A percentile compares a stretch with the other conserved stretches of the same genome.
Conservation (phyloP, 1,284 basidiomycete species). For the Malassezia obtusa region DNA sequence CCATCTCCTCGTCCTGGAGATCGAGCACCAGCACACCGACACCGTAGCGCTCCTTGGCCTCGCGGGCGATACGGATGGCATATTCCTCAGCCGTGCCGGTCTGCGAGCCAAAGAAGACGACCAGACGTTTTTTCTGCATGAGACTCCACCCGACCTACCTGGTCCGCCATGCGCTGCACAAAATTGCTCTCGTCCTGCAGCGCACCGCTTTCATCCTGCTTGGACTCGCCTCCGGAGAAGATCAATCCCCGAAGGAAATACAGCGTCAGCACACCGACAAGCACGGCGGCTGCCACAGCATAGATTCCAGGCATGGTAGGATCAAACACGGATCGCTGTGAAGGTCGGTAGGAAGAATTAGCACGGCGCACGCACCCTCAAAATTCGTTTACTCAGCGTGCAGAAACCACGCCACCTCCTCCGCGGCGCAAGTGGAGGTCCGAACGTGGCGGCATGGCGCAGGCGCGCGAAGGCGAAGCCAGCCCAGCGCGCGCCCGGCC, state of each 20-base stretch:
- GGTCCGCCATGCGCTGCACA: constrained; percentile 5
- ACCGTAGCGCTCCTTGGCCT: constrained; percentile 46
- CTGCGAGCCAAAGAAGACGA: constrained; percentile 46
- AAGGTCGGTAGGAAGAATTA: neutral
- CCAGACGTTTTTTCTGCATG: constrained; percentile 42
- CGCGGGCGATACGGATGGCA: constrained; percentile 44
- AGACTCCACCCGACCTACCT: neutral
- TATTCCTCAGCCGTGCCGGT: constrained; percentile 48
- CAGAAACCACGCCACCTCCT: constrained; percentile 8
- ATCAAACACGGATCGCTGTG: no score
- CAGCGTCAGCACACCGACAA: constrained; percentile 6
- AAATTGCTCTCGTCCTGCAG: constrained; percentile 2
- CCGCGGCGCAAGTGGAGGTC: neutral
- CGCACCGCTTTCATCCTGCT: neutral
- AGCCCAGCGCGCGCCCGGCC: constrained; percentile 12
- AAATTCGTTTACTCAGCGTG: neutral
- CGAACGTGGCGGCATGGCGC: neutral
- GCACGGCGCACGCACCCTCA: neutral
- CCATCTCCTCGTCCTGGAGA: constrained; percentile 67
- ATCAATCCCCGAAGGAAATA: constrained; percentile 4
- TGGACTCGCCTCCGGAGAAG: neutral
- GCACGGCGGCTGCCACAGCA: neutral
- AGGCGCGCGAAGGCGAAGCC: neutral
- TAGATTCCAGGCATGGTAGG: constrained; percentile 4
- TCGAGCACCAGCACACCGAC: constrained; percentile 44